A percentile compares a stretch with the other conserved stretches of the same genome.
These are phyloP conservation scores for Dryas integrifolia DNA, from an alignment of 331 rosid species.

Conservation along the genomic window DNA sequence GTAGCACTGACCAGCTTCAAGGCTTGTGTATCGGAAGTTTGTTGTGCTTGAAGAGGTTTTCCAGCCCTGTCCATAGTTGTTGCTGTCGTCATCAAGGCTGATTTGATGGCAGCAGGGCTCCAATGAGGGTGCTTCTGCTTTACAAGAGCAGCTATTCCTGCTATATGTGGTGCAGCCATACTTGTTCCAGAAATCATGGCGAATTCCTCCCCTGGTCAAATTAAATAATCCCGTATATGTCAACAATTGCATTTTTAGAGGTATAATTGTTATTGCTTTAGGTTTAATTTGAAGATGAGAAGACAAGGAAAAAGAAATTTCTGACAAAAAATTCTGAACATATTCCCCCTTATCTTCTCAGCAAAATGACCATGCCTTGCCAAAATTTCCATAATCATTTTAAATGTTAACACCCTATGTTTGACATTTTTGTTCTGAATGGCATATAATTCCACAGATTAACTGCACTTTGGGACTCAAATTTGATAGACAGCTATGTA, in stretches of 20 bases:
- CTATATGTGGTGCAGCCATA: conserved; percentile 99
- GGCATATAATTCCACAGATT: not conserved
- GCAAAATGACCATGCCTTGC: not conserved
- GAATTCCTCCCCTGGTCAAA: conserved; percentile 80
- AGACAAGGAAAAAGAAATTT: not conserved
- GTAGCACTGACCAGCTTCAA: conserved; percentile 70
- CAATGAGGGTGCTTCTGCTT: conserved; percentile 95
- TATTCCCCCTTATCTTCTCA: conserved; percentile 1
- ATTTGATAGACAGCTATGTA: not conserved
- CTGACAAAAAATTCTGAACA: not conserved
- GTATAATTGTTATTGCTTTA: not conserved
- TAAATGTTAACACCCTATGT: not conserved
- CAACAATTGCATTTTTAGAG: not conserved
- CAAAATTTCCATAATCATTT: not conserved
- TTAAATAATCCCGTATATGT: conserved; percentile 11
- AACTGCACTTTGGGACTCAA: not conserved
- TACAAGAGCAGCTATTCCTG: conserved; percentile 95
- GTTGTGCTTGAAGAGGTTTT: conserved; percentile 86
- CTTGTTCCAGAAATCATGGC: conserved; percentile 99
- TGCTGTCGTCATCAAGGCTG: conserved; percentile 96
- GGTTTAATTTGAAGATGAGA: not conserved
- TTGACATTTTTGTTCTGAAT: not conserved
- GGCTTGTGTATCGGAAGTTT: conserved; percentile 81
- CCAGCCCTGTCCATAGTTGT: conserved; percentile 82
- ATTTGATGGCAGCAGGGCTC: conserved; percentile 99